Conservation (phyloP, 352 stramenopile genomes). For the Elongisporangium anandrum region DNA sequence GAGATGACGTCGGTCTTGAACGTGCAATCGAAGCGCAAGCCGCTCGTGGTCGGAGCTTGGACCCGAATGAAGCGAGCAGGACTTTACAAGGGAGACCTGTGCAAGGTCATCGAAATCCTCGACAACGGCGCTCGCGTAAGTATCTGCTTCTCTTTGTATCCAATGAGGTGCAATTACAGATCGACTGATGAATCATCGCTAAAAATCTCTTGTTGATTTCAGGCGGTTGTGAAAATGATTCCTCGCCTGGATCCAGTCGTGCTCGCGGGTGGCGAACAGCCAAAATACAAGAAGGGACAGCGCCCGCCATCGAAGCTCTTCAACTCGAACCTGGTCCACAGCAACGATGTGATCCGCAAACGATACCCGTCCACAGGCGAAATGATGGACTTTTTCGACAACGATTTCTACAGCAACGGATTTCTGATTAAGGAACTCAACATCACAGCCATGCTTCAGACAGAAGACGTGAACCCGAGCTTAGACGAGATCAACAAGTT, state of each 20-base stretch:
- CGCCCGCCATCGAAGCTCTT: conserved; percentile 85
- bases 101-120: conserved; percentile 85
- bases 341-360: conserved; percentile 55
- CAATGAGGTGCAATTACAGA: too few species aligned
- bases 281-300: conserved; percentile 89
- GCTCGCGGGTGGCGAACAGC: conserved; percentile 63
- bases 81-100: conserved; percentile 85
- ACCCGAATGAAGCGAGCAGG: conserved; percentile 83
- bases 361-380: conserved; percentile 69
- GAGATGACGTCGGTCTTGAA: conserved; percentile 89
- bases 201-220: background rate
- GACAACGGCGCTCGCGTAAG: conserved; percentile 76
- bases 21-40: conserved; percentile 81
- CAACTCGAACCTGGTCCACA: conserved; percentile 59
- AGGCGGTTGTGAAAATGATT: conserved; percentile 86
- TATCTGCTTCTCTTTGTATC: background rate
- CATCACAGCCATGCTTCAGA: conserved; percentile 81
- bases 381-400: conserved; percentile 88
- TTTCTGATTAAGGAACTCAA: conserved; percentile 88
- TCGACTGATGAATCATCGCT: background rate
- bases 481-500: conserved; percentile 90
- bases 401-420: conserved; percentile 86
- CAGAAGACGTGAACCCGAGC: conserved; percentile 82
- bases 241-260: conserved; percentile 77
- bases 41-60: conserved; percentile 72